These are phyloP conservation scores for Teunomyces kruisii DNA, from an alignment of 805 yeast species.

Conservation along the genomic window DNA sequence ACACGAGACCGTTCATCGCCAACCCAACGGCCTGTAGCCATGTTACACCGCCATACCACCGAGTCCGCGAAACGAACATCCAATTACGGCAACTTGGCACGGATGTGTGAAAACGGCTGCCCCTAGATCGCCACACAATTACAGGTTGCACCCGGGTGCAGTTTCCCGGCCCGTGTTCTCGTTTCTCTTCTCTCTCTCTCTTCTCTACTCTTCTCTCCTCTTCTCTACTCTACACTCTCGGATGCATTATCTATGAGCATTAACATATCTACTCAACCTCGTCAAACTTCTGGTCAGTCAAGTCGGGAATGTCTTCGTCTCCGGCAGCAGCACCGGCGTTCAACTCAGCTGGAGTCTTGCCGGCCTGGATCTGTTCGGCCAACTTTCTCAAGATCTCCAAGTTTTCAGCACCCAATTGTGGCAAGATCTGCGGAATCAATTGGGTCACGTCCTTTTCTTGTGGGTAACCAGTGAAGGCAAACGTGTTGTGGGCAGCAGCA, in stretches of 20 bases:
- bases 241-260: constrained; percentile 2
- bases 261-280: constrained; percentile 41
- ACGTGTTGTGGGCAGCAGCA: constrained; percentile 86
- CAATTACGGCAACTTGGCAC: too few species aligned
- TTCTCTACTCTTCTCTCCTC: too few species aligned
- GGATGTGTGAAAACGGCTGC: too few species aligned
- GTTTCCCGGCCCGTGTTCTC: too few species aligned
- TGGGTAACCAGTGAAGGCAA: constrained; percentile 92
- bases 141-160: too few species aligned
- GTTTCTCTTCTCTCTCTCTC: too few species aligned
- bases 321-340: constrained; percentile 41
- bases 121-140: too few species aligned
- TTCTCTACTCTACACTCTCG: too few species aligned
- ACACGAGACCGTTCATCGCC: too few species aligned
- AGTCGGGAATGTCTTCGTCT: constrained; percentile 70
- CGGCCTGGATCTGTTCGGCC: constrained; percentile 83
- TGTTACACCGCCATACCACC: too few species aligned
- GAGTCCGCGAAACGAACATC: too few species aligned
- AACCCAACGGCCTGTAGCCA: too few species aligned
- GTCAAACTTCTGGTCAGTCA: constrained; percentile 86
- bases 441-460: constrained; percentile 91
- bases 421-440: constrained; percentile 89
- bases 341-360: constrained; percentile 48
- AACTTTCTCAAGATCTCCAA: constrained; percentile 83
- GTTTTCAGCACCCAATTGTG: constrained; percentile 96